These are phyloP conservation scores for Microdochium bolleyi DNA, from an alignment of 2,329 filamentous ascomycete species.

Conservation along the genomic window DNA sequence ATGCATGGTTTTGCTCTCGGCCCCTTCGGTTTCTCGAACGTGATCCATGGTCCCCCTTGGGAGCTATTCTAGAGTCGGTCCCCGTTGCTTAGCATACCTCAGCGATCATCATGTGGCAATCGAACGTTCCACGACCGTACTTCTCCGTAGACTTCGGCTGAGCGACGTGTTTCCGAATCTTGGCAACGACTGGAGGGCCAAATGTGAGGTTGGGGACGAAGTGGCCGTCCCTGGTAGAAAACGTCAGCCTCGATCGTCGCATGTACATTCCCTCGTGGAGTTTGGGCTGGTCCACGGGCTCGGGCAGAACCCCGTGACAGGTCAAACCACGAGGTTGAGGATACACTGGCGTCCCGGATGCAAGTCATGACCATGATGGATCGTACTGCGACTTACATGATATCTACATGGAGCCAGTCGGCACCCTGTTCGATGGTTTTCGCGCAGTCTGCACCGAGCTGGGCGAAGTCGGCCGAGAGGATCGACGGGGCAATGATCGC, in stretches of 20 bases:
- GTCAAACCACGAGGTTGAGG: background rate
- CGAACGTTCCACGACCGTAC: constrained; percentile 83
- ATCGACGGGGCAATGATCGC: constrained; percentile 98
- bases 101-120: constrained; percentile 99
- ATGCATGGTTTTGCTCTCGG: too few species aligned
- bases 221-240: constrained; percentile 73
- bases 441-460: constrained; percentile 78
- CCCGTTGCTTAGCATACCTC: constrained; percentile 57
- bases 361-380: background rate
- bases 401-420: constrained; percentile 93
- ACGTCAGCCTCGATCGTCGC: background rate
- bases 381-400: constrained; percentile 47
- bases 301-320: background rate
- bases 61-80: background rate
- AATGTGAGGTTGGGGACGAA: constrained; percentile 99
- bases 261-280: too few species aligned
- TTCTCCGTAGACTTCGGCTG: constrained; percentile 48
- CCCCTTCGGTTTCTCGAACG: too few species aligned
- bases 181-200: constrained; percentile 88
- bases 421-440: constrained; percentile 79
- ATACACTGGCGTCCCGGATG: background rate
- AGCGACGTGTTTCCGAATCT: constrained; percentile 81
- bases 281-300: too few species aligned
- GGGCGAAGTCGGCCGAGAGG: constrained; percentile 89
- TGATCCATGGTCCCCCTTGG: too few species aligned